Percentiles rank a stretch among this genome's conserved stretches.
These are phyloP conservation scores for Silene latifolia DNA, from an alignment of 148 eudicot genomes.

Conservation along the genomic window DNA sequence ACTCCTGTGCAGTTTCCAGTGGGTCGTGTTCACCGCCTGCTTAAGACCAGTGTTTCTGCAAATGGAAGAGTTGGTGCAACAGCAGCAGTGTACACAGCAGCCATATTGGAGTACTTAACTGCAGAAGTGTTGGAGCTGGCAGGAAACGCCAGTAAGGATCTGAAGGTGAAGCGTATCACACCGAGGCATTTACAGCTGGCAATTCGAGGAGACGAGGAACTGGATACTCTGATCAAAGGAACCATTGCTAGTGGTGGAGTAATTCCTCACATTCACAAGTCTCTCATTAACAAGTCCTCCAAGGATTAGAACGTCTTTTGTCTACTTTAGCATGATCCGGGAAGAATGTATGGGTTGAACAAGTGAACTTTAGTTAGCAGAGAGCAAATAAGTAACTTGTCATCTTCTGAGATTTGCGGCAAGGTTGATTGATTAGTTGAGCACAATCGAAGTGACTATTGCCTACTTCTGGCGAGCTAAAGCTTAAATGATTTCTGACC, in stretches of 20 bases:
- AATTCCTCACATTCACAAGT: conserved; percentile 67
- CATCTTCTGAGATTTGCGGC: not conserved
- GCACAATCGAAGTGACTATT: not conserved
- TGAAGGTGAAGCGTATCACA: conserved; percentile 62
- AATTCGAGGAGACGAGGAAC: conserved; percentile 65
- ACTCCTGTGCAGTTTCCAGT: conserved; percentile 46
- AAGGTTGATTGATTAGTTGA: not conserved
- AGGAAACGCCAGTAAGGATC: conserved; percentile 58
- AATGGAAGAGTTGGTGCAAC: conserved; percentile 62
- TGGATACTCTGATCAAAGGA: conserved; percentile 59
- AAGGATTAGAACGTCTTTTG: conserved; percentile 36
- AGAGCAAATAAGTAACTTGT: not conserved
- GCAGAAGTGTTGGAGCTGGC: conserved; percentile 62
- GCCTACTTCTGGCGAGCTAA: not conserved
- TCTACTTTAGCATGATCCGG: not conserved
- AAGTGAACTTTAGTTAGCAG: not conserved
- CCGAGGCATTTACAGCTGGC: conserved; percentile 68
- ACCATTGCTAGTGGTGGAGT: conserved; percentile 29
- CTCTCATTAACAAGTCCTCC: conserved; percentile 64
- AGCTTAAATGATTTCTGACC: not conserved
- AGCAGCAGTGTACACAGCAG: conserved; percentile 60
- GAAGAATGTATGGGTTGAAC: not conserved
- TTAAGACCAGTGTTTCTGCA: conserved; percentile 46
- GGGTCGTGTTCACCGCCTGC: conserved; percentile 54
- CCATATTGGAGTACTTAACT: conserved; percentile 56